Evolutionary conservation across 2,329 filamentous ascomycete species (phyloP).

Genomic region (Claviceps digitariae): DNA sequence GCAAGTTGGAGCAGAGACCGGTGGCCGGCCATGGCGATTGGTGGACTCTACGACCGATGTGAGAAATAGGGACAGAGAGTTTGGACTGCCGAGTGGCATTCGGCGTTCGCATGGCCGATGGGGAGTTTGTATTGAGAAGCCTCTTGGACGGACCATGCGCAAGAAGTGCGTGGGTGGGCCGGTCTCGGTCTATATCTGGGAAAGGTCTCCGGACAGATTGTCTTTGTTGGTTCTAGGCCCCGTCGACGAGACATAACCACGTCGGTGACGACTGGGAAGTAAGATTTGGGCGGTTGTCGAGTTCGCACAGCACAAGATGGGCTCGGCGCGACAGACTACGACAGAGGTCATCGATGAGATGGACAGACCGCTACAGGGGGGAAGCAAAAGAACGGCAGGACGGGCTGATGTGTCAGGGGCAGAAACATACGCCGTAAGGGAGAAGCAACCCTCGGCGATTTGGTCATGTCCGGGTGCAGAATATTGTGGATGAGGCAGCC

Average conservation of each 20-base stretch:
- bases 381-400: constrained; percentile 15
- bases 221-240: not conserved
- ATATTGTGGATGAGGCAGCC: no score
- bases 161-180: constrained; percentile 35
- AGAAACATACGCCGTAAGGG: no score
- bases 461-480: no score
- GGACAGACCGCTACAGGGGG: constrained; percentile 29
- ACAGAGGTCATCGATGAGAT: constrained; percentile 32
- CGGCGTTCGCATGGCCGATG: constrained; percentile 23
- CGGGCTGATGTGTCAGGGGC: no score
- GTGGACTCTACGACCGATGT: constrained; percentile 25
- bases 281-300: constrained; percentile 13
- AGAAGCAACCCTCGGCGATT: no score
- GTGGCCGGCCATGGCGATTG: not conserved
- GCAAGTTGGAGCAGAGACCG: constrained; percentile 34
- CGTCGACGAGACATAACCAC: not conserved
- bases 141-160: constrained; percentile 29
- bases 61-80: constrained; percentile 35
- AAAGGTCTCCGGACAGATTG: not conserved
- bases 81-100: constrained; percentile 31
- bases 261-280: not conserved
- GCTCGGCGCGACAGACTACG: constrained; percentile 34
- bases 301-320: constrained; percentile 29
- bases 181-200: constrained; percentile 34
- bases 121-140: constrained; percentile 25